Percentiles rank a stretch among this genome's conserved stretches.
Evolutionary conservation across 768 basidiomycete genomes (phyloP).

Genomic region (Wakefieldia striispora): DNA sequence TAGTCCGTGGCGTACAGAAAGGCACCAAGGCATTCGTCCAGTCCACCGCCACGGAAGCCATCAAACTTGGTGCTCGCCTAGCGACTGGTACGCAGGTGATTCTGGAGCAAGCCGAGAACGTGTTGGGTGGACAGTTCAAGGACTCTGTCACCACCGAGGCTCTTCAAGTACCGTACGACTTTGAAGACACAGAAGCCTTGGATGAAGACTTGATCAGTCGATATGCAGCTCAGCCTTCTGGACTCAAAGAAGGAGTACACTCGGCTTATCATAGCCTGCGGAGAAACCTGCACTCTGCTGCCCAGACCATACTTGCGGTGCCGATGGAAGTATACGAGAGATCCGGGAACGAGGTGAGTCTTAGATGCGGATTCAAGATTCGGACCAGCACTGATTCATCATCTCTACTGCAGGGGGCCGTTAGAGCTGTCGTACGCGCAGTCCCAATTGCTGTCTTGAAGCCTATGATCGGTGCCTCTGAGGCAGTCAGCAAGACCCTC

Average conservation of each 20-base stretch:
- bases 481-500: constrained; percentile 94
- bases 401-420: constrained; percentile 64
- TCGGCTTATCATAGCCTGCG: constrained; percentile 88
- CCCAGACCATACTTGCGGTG: constrained; percentile 96
- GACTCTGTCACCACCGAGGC: constrained; percentile 67
- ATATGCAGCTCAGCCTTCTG: constrained; percentile 88
- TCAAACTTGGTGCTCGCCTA: constrained; percentile 89
- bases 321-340: constrained; percentile 99
- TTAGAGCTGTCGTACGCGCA: constrained; percentile 91
- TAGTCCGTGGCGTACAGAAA: constrained; percentile 90
- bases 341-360: constrained; percentile 81
- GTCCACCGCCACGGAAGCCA: constrained; percentile 92
- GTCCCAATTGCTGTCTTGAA: constrained; percentile 97
- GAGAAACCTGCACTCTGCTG: constrained; percentile 87
- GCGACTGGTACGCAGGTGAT: constrained; percentile 99
- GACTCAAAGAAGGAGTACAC: constrained; percentile 83
- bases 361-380: background rate
- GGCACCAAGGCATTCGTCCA: constrained; percentile 92
- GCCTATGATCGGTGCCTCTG: constrained; percentile 97
- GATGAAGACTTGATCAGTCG: constrained; percentile 72
- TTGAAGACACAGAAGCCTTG: constrained; percentile 25
- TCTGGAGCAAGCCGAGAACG: constrained; percentile 89
- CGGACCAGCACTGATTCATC: background rate
- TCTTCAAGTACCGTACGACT: constrained; percentile 43
- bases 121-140: constrained; percentile 78